Conservation (phyloP, 148 eudicot genomes). For the Tetragonia tetragonoides region DNA sequence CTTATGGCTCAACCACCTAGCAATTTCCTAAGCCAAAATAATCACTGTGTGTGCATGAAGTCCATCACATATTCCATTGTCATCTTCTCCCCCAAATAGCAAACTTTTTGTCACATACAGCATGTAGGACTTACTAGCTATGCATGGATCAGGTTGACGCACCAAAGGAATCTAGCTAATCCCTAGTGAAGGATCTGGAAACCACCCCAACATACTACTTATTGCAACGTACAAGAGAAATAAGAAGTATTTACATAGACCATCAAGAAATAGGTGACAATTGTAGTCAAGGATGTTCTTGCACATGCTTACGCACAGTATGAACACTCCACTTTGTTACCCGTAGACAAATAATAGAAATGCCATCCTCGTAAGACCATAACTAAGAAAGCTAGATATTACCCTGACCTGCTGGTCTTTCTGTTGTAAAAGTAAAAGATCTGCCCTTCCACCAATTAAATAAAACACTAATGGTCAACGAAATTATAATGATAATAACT, state of each 20-base stretch:
- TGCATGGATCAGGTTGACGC: background rate
- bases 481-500: background rate
- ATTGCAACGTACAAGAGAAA: background rate
- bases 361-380: background rate
- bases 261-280: background rate
- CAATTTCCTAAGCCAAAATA: background rate
- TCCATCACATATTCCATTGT: background rate
- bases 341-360: background rate
- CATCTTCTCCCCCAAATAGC: background rate
- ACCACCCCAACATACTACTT: background rate
- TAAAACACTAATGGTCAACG: background rate
- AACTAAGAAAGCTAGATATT: background rate
- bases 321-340: background rate
- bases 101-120: background rate
- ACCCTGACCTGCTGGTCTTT: background rate
- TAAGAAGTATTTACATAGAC: background rate
- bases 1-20: background rate
- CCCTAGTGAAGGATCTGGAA: background rate
- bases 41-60: background rate
- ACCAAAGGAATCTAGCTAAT: background rate
- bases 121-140: background rate
- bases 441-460: background rate
- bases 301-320: background rate
- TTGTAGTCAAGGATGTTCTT: background rate
- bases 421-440: background rate